Conservation (phyloP, 805 yeast species). For the Starmerella bacillaris region DNA sequence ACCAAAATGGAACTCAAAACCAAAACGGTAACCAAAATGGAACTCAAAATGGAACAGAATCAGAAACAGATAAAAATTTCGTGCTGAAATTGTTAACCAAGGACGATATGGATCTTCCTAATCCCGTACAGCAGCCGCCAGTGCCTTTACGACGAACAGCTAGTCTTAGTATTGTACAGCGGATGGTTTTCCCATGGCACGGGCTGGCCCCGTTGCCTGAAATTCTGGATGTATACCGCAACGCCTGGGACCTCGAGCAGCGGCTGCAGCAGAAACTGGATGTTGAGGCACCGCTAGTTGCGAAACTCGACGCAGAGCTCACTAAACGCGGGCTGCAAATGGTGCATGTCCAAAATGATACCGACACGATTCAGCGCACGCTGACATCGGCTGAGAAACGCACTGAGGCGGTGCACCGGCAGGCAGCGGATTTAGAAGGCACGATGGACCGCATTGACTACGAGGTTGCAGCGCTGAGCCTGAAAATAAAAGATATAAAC, state of each 20-base stretch:
- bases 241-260: constrained; percentile 10
- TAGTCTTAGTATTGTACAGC: constrained; percentile 12
- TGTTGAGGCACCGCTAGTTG: constrained; percentile 5
- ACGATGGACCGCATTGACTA: constrained; percentile 42
- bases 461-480: constrained; percentile 40
- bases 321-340: constrained; percentile 2
- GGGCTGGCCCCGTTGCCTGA: constrained; percentile 13
- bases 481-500: constrained; percentile 51
- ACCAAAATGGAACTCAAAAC: background rate
- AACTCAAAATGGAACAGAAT: background rate
- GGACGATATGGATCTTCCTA: constrained; percentile 1
- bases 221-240: constrained; percentile 7
- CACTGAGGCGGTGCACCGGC: constrained; percentile 18
- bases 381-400: constrained; percentile 17
- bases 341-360: constrained; percentile 8
- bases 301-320: constrained; percentile 12
- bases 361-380: constrained; percentile 16
- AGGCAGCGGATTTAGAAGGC: constrained; percentile 35
- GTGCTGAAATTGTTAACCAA: constrained; percentile 3
- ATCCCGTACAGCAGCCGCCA: background rate
- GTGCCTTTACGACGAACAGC: constrained; percentile 10
- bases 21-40: too few relatives aligned
- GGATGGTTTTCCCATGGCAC: constrained; percentile 12
- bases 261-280: constrained; percentile 9
- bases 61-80: background rate